Conservation (phyloP, 805 yeast genomes). For the Pichia ethanolica region DNA sequence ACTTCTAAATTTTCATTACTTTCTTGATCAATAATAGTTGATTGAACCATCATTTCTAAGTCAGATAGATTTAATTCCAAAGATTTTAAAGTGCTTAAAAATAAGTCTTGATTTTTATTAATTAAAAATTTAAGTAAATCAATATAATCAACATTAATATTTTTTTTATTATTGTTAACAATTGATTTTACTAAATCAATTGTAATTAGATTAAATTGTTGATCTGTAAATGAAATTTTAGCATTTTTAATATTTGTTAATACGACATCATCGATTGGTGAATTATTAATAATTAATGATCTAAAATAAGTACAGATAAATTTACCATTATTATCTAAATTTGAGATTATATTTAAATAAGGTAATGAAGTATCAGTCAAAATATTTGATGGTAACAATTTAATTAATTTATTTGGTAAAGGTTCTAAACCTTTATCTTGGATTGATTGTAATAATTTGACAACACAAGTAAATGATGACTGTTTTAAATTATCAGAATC, state of each 20-base stretch:
- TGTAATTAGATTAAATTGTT: conserved; percentile 20
- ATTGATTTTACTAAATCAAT: conserved; percentile 17
- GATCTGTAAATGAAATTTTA: conserved; percentile 11
- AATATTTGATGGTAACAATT: conserved; percentile 18
- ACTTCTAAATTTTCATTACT: conserved; percentile 19
- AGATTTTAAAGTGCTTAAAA: conserved; percentile 32
- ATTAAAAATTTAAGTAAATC: conserved; percentile 32
- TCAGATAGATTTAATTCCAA: conserved; percentile 33
- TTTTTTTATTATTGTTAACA: conserved; percentile 7
- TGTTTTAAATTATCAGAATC: conserved; percentile 13
- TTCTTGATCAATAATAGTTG: conserved; percentile 37
- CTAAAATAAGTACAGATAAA: conserved; percentile 26
- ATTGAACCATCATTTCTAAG: conserved; percentile 61
- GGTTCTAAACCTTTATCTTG: conserved; percentile 25
- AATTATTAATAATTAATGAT: conserved; percentile 15
- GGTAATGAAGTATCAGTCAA: conserved; percentile 14
- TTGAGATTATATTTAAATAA: conserved; percentile 14
- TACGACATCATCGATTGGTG: conserved; percentile 6
- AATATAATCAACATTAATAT: conserved; percentile 16
- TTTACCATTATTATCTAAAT: conserved; percentile 15
- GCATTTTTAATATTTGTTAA: conserved; percentile 10
- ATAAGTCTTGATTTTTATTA: conserved; percentile 30
- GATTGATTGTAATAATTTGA: conserved; percentile 43
- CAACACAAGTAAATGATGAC: conserved; percentile 36
- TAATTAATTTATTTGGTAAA: conserved; percentile 18